phyloP scores from a whole-genome alignment of 2,329 filamentous ascomycete species.

The Trichoderma semiorbis region DNA sequence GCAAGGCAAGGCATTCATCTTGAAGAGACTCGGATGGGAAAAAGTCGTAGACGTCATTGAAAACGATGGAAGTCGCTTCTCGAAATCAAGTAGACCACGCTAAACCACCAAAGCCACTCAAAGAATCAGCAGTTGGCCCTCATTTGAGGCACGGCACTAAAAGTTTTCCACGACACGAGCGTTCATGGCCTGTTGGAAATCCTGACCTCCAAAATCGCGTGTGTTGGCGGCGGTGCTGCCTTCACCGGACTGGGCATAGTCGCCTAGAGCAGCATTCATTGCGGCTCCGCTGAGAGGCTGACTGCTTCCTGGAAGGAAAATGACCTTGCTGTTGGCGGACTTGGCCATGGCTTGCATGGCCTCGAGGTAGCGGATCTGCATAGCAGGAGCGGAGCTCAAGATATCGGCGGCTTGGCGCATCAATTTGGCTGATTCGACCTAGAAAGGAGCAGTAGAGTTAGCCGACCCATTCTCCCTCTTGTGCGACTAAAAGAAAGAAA shows the following conservation, averaged over 20 bases:
- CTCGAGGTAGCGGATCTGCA: slow-evolving; percentile 98
- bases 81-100: slow-evolving; percentile 37
- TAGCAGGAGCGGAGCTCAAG: slow-evolving; percentile 83
- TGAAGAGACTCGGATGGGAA: background rate
- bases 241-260: slow-evolving; percentile 30
- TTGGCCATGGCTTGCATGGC: slow-evolving; percentile 99
- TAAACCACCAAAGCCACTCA: slow-evolving; percentile 28
- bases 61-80: slow-evolving; percentile 23
- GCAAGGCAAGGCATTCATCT: background rate
- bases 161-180: slow-evolving; percentile 83
- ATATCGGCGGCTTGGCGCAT: slow-evolving; percentile 95
- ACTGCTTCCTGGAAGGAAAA: slow-evolving; percentile 66
- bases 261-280: slow-evolving; percentile 43
- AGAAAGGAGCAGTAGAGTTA: slow-evolving; percentile 1
- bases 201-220: slow-evolving; percentile 50
- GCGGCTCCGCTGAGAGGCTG: slow-evolving; percentile 51
- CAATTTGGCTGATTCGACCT: slow-evolving; percentile 89
- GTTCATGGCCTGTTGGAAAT: slow-evolving; percentile 78
- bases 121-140: slow-evolving; percentile 31
- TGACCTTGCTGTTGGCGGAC: slow-evolving; percentile 82
- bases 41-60: slow-evolving; percentile 10
- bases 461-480: background rate
- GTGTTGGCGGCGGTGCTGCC: slow-evolving; percentile 48
- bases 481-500: background rate
- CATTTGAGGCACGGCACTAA: slow-evolving; percentile 41